Base-by-base conservation (phyloP, 2,329 filamentous ascomycete species). In the Beauveria sp. region DNA sequence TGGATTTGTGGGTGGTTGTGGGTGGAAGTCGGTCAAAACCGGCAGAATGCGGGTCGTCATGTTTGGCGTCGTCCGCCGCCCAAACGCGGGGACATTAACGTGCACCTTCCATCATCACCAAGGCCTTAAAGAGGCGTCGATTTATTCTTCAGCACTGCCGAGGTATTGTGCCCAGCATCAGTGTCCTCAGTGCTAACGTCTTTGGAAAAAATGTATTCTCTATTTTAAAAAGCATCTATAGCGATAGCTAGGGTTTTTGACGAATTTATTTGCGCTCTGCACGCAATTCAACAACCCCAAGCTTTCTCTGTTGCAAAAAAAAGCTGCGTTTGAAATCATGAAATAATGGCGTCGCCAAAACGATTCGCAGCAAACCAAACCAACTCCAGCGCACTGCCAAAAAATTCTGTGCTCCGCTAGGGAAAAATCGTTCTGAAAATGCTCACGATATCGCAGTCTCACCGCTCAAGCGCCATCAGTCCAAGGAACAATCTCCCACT, bases 401-500 rank as follows among this genome's bases (percentile, higher is more conserved):
- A 40, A 57, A 16, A 52, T 53, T 12, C 7, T 43, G 28, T 50
- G 30, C 45, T 58, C 40, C 34, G 28, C 46, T 18, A 38, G 34
- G 30, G 12, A 20, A 52, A 51, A 51, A 20, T 38, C 14, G 12
- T 28, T 30, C 46, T 38, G 57, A 52, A 58, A 58, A 60, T 60
- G 58, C 58, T 52, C 49, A 60, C 47, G 49, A 60, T 50, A 60
- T 53, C 45, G 58, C 58, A 53, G 58, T 60, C 47, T 52, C 58
- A 51, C 40, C 59, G 30, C 51, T 61, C 45, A 61, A 51, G 50
- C 60, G 9, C 45, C 57, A n/a, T 59, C 59, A 53, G 72, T 71
- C 87, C 86, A 90, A 46, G 82, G 77, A 45, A 75, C 74, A 65
- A 91, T 80, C 56, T 82, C 78, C 86, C 89, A 95, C 50, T 76